Percentiles rank a stretch among this genome's conserved stretches.
Evolutionary conservation across 805 yeast genomes (phyloP).

Genomic region (Tetrapisispora fleetii): DNA sequence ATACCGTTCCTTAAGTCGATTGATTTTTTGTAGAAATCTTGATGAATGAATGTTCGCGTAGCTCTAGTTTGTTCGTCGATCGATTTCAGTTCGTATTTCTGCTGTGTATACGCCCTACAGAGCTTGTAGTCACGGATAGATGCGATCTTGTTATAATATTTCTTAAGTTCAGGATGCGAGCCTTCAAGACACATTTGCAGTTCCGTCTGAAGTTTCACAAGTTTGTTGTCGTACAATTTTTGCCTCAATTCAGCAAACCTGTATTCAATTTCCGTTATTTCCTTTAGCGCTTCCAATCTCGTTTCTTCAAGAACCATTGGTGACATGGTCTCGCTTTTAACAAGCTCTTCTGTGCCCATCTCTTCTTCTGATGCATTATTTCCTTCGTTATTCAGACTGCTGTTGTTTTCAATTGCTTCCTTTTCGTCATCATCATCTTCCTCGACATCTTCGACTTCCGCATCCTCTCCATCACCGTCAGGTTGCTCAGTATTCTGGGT

Average conservation of each 20-base stretch:
- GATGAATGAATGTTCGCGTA: conserved; percentile 69
- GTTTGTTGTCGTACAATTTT: conserved; percentile 71
- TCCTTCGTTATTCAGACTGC: conserved; percentile 3
- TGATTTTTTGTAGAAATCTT: conserved; percentile 59
- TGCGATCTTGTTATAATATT: conserved; percentile 61
- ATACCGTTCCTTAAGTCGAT: conserved; percentile 58
- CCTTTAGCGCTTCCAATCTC: conserved; percentile 35
- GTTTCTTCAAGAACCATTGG: conserved; percentile 23
- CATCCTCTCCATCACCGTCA: conserved; percentile 4
- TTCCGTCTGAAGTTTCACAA: conserved; percentile 69
- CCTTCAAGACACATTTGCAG: conserved; percentile 80
- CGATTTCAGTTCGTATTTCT: conserved; percentile 62
- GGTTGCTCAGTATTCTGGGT: not conserved
- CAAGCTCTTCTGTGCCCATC: conserved; percentile 7
- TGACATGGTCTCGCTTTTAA: conserved; percentile 5
- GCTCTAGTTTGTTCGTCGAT: conserved; percentile 77
- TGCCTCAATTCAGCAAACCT: conserved; percentile 84
- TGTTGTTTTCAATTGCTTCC: conserved; percentile 2
- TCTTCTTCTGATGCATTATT: conserved; percentile 8
- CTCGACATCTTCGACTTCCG: conserved; percentile 1
- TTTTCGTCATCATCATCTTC: conserved; percentile 3
- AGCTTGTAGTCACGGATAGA: conserved; percentile 65
- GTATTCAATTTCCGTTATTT: conserved; percentile 69
- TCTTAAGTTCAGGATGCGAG: conserved; percentile 80
- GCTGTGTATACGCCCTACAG: conserved; percentile 37